Evolutionary conservation across 2,329 filamentous ascomycete species (phyloP), one percentile per base, ranked within the genome.

Genomic region (Nannizziopsis barbatae): DNA sequence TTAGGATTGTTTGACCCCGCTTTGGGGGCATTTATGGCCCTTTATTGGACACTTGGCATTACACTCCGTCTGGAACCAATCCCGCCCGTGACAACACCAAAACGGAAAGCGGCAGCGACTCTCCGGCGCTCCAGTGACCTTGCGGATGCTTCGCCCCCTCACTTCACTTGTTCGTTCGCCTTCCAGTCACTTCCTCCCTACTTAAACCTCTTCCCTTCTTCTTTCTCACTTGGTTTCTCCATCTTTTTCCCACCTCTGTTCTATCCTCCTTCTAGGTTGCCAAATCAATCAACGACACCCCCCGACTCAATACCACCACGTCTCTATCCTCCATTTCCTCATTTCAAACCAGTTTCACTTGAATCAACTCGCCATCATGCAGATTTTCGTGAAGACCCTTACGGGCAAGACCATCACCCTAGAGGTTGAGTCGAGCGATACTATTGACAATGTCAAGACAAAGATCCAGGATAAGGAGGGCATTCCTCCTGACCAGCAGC

Each of bases 371-470:
- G 66, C 57, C 71, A 81, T 58, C 70, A 93, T 95, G 89, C 89
- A 95, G 79, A 95, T 95, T 77, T 95, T 95, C 72, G 89, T 95
- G 63, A 95, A 95, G 83, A 95, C 88, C 60, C 79, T 81, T 47
- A 82, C 79, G 54, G 78, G 78, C 60, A 81, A 73, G 67, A 72
- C 70, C 57, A 74, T 74, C 66, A 70, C 64, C 52, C 64, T 68
- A 52, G 71, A 74, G 69, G 71, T 73, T 50, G 69, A 71, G 59
- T 70, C 69, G 31, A 65, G 61, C 57, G 69, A 71, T 52, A 66
- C 65, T 50, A 67, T 70, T 69, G 72, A 78, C 57, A 76, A 74
- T 52, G 74, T 75, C 55, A 76, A 77, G 70, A 72, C 70, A 52
- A 77, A 77, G 65, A 77, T 77, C 40, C 74, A 77, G 59, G 74